phyloP scores from a whole-genome alignment of 805 yeast species.

The Millerago galiae region DNA sequence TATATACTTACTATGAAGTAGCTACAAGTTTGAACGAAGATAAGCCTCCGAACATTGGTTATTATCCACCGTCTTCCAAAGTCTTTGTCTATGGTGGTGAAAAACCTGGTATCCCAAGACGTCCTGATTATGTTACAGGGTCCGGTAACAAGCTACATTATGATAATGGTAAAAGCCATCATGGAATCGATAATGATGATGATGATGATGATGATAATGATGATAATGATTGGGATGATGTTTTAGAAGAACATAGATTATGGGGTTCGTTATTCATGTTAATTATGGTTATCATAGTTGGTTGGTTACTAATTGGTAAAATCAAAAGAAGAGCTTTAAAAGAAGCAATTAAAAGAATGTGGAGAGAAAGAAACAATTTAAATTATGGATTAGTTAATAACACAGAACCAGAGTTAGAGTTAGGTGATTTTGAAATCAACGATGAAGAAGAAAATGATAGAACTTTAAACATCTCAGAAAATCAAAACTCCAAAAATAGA shows the following conservation, averaged over 20 bases:
- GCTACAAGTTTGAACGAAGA: constrained; percentile 1
- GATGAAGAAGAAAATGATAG: constrained; percentile 6
- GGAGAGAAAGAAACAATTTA: constrained; percentile 6
- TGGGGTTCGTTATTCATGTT: constrained; percentile 33
- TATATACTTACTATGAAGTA: constrained; percentile 54
- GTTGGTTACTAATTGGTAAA: constrained; percentile 31
- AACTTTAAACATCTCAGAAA: not conserved
- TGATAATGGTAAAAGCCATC: constrained; percentile 19
- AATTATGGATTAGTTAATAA: constrained; percentile 3
- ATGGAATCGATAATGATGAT: constrained; percentile 22
- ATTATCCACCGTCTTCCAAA: constrained; percentile 41
- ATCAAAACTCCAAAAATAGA: not conserved
- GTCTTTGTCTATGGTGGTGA: constrained; percentile 51
- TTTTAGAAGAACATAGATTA: constrained; percentile 26
- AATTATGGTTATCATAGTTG: constrained; percentile 24
- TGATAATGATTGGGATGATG: constrained; percentile 36
- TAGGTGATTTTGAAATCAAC: constrained; percentile 7
- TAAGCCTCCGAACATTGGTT: constrained; percentile 31
- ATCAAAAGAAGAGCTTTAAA: constrained; percentile 17
- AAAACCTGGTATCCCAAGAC: constrained; percentile 27
- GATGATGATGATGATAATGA: constrained; percentile 23
- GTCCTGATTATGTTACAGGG: constrained; percentile 36
- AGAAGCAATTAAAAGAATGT: constrained; percentile 10
- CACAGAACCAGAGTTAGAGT: constrained; percentile 11
- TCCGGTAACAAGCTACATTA: constrained; percentile 12